These are phyloP conservation scores for Collybiopsis confluens DNA, from an alignment of 768 basidiomycete genomes.

Conservation along the genomic window DNA sequence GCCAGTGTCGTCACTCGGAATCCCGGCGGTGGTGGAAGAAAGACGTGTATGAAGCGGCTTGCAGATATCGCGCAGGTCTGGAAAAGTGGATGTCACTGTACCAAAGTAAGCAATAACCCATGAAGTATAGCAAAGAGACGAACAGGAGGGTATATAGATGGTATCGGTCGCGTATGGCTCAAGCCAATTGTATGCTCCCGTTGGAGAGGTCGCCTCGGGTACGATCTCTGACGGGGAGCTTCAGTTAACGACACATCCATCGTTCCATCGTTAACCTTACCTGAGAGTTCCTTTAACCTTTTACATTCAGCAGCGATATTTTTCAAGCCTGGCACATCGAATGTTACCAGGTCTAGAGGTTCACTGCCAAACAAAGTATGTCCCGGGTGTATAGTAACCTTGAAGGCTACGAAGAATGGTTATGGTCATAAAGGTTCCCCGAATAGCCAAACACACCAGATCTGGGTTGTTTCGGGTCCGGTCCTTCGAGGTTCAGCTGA, in stretches of 20 bases:
- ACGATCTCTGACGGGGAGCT: constrained; percentile 1
- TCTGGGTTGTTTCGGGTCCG: constrained; percentile 31
- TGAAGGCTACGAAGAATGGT: constrained; percentile 5
- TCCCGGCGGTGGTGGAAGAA: constrained; percentile 58
- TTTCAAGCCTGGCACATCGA: constrained; percentile 44
- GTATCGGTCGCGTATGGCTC: constrained; percentile 31
- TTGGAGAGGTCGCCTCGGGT: constrained; percentile 19
- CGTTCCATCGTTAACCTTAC: too few relatives aligned
- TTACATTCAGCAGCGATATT: constrained; percentile 51
- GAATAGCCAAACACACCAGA: constrained; percentile 32
- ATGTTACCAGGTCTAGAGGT: constrained; percentile 41
- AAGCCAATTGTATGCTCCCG: constrained; percentile 42
- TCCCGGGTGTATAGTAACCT: constrained; percentile 10
- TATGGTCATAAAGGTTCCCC: not conserved
- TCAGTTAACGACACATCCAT: too few relatives aligned
- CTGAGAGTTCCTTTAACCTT: constrained; percentile 45
- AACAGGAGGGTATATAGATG: constrained; percentile 22
- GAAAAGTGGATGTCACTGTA: constrained; percentile 39
- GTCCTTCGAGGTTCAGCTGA: constrained; percentile 40
- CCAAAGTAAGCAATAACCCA: not conserved
- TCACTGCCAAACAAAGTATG: constrained; percentile 11
- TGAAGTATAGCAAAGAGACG: constrained; percentile 11
- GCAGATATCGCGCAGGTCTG: constrained; percentile 51
- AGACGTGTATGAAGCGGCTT: constrained; percentile 50
- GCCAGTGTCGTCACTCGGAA: constrained; percentile 51